Evolutionary conservation across 2,329 filamentous ascomycete species (phyloP), one percentile per base, ranked within the genome.

Genomic region (Emergomyces orientalis): DNA sequence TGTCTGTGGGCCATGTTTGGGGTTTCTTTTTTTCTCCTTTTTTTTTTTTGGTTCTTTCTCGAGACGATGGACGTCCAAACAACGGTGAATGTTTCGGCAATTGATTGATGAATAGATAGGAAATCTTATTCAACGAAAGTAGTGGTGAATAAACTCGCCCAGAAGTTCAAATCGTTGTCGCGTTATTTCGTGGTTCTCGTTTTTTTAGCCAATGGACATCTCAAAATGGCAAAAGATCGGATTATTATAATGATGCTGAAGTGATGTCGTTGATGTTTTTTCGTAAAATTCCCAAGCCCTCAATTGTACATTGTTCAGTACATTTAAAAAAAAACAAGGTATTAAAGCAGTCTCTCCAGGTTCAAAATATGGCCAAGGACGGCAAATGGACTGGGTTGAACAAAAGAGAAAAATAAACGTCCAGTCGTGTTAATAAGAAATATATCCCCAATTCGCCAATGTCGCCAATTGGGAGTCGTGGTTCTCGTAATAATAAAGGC

Each of bases 1-100:
- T 72, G 75, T 67, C 73, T 73, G 64, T 73, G 70, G 65, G 74
- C 71, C 75, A 77, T 77, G 66, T 59, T 70, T 62, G 37, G 9
- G 34, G 34, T 7, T 47, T 47, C 5, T n/a, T 47, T n/a, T 13
- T 0, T 25, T 25, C 6, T 25, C 8, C 22, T 22, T 47, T 13
- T 47, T 13, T 3, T 41, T 25, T 25, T 25, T 25, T 25, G 25
- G 8, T 4, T 22, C 13, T 25, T 22, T 47, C 27, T 61, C n/a
- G 37, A 30, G 39, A 30, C 39, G 41, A 45, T 32, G 25, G 22
- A 13, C 37, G 32, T 58, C 37, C 19, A 43, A 27, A 58, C 25
- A 45, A 22, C 27, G 13, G 56, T 58, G 37, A 58, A 43, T 41
- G 60, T 32, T 19, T 61, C 47, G 22, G 49, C 19, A 32, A 62